These are phyloP conservation scores for Erythrophleum ivorense DNA, from an alignment of 331 rosid species.

Conservation along the genomic window DNA sequence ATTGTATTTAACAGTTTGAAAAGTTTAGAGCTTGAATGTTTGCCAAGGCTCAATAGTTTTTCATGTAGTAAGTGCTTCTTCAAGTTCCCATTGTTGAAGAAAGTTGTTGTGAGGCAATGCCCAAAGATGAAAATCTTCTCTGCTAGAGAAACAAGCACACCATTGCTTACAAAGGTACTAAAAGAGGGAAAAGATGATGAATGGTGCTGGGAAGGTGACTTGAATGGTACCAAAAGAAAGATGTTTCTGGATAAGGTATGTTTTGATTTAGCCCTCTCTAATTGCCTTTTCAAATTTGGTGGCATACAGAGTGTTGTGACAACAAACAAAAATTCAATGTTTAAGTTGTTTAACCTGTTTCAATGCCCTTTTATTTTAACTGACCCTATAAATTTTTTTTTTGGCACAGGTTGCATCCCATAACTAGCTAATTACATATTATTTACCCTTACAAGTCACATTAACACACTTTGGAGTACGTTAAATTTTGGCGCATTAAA, in stretches of 20 bases:
- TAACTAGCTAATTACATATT: no score
- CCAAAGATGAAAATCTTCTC: conserved; percentile 20
- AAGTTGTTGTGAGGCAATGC: neutral
- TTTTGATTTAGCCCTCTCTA: neutral
- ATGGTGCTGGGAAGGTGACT: neutral
- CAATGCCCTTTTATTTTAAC: no score
- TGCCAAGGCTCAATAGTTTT: neutral
- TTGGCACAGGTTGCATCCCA: no score
- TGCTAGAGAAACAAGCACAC: neutral
- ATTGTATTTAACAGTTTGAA: conserved; percentile 11
- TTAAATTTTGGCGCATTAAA: no score
- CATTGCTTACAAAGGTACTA: neutral
- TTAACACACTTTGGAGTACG: no score
- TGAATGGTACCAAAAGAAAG: neutral
- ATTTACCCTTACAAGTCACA: no score
- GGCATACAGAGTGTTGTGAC: no score
- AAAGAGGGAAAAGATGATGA: neutral
- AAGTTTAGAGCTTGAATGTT: neutral
- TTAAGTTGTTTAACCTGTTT: no score
- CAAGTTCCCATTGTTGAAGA: conserved; percentile 8
- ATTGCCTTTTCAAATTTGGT: no score
- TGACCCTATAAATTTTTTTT: no score
- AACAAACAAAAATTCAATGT: no score
- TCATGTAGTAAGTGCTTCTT: neutral
- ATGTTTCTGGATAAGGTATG: conserved; percentile 11